Base-by-base conservation (phyloP, 441 rosid species). In the Arabidopsis lyrata region DNA sequence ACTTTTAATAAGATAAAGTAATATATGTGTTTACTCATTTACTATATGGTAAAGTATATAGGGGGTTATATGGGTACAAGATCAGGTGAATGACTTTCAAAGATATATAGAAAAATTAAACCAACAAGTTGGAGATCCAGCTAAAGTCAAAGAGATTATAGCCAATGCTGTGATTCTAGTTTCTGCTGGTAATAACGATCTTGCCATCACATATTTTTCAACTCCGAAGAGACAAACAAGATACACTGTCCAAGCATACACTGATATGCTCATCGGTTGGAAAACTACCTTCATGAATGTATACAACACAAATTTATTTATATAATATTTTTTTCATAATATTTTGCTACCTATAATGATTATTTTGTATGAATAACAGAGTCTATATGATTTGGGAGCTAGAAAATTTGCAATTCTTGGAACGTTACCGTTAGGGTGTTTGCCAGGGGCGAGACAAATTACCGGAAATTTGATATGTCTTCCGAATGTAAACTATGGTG, bases 341-440 rank as follows among this genome's bases (percentile, higher is more conserved):
- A 6, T 60, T 39, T 60, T 22, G 6, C 4, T 47, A 55, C 18
- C 10, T 7, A 14, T 35, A 13, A 13, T 35, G 15, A 34, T 47
- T 36, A 0, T 7, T 52, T 44, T 34, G 20, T 56, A 47, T 64
- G 53, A 39, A 39, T 8, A 47, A 45, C 70, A 75, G 68, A 68
- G 7, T 32, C n/a, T 68, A 41, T 75, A 68, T 41, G 29, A 42
- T n/a, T 12, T 75, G 52, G 74, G 78, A 75, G 74, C 41, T 3
- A 75, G 68, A 75, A 75, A 75, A 53, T 75, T 75, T 12, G 78
- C 73, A 22, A 57, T 75, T 31, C 47, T 68, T 41, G 74, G 78
- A 59, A 61, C 63, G n/a, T 7, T 75, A 10, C 78, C 78, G 5
- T 2, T 75, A 60, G 78, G 78, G 0, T 75, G 78, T 53, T 50